phyloP scores from a whole-genome alignment of 192 early-diverging fungal genomes.

The Backusella westeae region DNA sequence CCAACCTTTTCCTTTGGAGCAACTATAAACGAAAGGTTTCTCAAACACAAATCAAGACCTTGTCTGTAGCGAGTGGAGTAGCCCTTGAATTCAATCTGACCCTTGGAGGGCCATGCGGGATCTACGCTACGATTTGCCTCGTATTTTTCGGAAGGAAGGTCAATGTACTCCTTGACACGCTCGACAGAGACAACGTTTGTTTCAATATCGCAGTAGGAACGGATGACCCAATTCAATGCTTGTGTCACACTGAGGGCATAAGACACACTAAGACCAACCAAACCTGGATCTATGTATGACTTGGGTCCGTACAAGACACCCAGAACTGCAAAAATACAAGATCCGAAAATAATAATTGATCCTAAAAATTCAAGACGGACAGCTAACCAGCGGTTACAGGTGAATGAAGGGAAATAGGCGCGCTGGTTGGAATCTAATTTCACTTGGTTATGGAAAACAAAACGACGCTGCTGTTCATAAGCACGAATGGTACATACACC shows the following conservation, averaged over 20 bases:
- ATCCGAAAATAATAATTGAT: slow-evolving; percentile 75
- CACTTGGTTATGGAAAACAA: slow-evolving; percentile 65
- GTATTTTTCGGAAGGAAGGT: slow-evolving; percentile 77
- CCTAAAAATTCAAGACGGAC: slow-evolving; percentile 82
- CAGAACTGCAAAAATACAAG: slow-evolving; percentile 69
- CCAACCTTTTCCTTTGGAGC: slow-evolving; percentile 54
- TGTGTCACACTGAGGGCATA: slow-evolving; percentile 77
- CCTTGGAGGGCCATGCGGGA: slow-evolving; percentile 76
- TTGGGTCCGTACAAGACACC: slow-evolving; percentile 50
- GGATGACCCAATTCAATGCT: slow-evolving; percentile 85
- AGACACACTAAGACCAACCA: slow-evolving; percentile 60
- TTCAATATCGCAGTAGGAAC: slow-evolving; percentile 86
- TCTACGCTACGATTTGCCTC: slow-evolving; percentile 59
- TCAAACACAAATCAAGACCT: slow-evolving; percentile 77
- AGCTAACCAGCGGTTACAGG: slow-evolving; percentile 67
- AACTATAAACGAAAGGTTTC: slow-evolving; percentile 45
- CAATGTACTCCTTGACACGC: slow-evolving; percentile 79
- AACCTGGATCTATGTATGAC: slow-evolving; percentile 61
- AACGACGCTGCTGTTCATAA: slow-evolving; percentile 62
- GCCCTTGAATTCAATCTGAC: slow-evolving; percentile 69
- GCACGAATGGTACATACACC: slow-evolving; percentile 69
- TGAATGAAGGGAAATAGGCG: slow-evolving; percentile 74
- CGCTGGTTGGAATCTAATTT: slow-evolving; percentile 77
- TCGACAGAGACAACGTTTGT: slow-evolving; percentile 70
- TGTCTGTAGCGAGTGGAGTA: slow-evolving; percentile 82